Evolutionary conservation across 2,329 filamentous ascomycete species (phyloP).

Genomic region (Colletotrichum salicis): DNA sequence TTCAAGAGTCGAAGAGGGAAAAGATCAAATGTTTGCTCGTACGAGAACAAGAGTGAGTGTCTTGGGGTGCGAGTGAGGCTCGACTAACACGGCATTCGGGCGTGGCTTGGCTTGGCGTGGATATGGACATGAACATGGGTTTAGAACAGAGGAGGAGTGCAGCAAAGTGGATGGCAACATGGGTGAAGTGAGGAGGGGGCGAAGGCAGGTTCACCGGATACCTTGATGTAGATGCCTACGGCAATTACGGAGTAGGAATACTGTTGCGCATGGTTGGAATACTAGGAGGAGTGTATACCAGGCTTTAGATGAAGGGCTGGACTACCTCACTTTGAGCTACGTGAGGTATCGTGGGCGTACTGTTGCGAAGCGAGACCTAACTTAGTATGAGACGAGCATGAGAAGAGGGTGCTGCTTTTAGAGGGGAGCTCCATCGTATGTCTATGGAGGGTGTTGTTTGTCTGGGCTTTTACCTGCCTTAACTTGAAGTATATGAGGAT

Average conservation of each 20-base stretch:
- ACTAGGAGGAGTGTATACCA: neutral
- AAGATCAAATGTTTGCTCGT: slow-evolving; percentile 25
- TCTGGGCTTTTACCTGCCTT: neutral
- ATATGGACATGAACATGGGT: neutral
- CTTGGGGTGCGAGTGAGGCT: slow-evolving; percentile 22
- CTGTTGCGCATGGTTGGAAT: neutral
- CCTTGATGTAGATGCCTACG: neutral
- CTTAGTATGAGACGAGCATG: neutral
- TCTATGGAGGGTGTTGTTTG: neutral
- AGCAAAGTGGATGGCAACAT: slow-evolving; percentile 20
- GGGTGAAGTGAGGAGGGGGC: neutral
- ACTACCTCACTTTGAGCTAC: neutral
- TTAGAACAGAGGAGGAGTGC: neutral
- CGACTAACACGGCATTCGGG: slow-evolving; percentile 26
- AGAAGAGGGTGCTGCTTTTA: neutral
- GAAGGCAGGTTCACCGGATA: neutral
- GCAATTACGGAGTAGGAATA: neutral
- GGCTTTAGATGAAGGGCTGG: neutral
- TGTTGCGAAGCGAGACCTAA: neutral
- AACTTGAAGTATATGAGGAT: neutral
- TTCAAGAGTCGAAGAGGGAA: neutral
- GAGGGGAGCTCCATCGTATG: neutral
- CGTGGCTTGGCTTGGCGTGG: slow-evolving; percentile 19
- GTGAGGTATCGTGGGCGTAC: slow-evolving; percentile 14
- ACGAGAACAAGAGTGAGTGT: slow-evolving; percentile 15